These are phyloP conservation scores for Ceratocystis alfenasii DNA, from an alignment of 2,329 filamentous ascomycete genomes.

Conservation along the genomic window DNA sequence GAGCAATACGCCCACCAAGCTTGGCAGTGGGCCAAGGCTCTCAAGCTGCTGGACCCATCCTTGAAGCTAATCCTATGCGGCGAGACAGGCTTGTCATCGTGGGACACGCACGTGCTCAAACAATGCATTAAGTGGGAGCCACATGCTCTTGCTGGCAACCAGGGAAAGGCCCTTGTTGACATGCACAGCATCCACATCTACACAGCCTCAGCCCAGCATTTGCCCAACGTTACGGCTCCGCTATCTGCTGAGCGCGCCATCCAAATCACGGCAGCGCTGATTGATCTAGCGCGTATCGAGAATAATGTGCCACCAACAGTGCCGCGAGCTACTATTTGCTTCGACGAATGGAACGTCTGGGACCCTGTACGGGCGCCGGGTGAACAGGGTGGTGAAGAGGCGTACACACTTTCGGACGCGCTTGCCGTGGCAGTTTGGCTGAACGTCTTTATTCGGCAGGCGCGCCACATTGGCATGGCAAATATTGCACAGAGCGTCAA, in stretches of 20 bases:
- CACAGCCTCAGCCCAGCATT: slow-evolving; percentile 45
- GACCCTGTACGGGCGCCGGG: slow-evolving; percentile 60
- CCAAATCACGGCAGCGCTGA: slow-evolving; percentile 53
- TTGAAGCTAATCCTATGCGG: slow-evolving; percentile 64
- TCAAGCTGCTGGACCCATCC: slow-evolving; percentile 58
- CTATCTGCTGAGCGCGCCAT: slow-evolving; percentile 61
- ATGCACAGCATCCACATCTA: slow-evolving; percentile 77
- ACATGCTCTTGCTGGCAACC: slow-evolving; percentile 29
- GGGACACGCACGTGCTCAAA: slow-evolving; percentile 64
- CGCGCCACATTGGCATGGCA: slow-evolving; percentile 60
- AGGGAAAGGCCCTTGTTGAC: slow-evolving; percentile 44
- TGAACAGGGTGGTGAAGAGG: slow-evolving; percentile 58
- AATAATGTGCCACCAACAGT: slow-evolving; percentile 48
- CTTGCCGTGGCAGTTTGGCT: slow-evolving; percentile 64
- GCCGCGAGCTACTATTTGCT: slow-evolving; percentile 60
- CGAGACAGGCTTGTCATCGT: slow-evolving; percentile 53
- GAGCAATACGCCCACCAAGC: slow-evolving; percentile 58
- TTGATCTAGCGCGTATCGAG: slow-evolving; percentile 62
- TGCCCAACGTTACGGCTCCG: slow-evolving; percentile 42
- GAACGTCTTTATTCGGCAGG: slow-evolving; percentile 64
- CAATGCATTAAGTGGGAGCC: slow-evolving; percentile 43
- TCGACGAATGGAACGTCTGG: slow-evolving; percentile 82
- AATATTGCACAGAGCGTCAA: slow-evolving; percentile 70
- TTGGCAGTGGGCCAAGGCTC: slow-evolving; percentile 58
- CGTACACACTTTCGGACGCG: slow-evolving; percentile 61